Evolutionary conservation across 805 yeast genomes (phyloP).

Genomic region (Saturnispora halmiae): DNA sequence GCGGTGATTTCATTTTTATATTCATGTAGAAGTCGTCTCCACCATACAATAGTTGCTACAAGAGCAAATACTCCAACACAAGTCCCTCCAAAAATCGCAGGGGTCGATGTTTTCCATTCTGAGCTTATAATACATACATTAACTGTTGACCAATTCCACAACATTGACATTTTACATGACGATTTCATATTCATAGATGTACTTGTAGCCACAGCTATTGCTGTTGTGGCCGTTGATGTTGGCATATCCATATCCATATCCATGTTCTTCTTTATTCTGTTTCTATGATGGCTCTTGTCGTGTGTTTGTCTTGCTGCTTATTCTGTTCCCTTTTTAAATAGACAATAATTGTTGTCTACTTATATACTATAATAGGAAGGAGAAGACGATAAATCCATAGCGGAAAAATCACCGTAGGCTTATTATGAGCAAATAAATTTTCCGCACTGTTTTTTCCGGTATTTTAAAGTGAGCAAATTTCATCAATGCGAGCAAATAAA

Average conservation of each 20-base stretch:
- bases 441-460: background rate
- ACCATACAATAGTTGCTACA: constrained; percentile 14
- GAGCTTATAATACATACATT: constrained; percentile 17
- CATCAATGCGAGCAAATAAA: background rate
- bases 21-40: constrained; percentile 15
- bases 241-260: constrained; percentile 10
- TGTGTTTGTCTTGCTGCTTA: too few relatives aligned
- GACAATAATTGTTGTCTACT: background rate
- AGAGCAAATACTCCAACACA: constrained; percentile 17
- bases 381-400: background rate
- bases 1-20: constrained; percentile 10
- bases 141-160: constrained; percentile 18
- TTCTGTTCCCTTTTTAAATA: too few relatives aligned
- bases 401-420: background rate
- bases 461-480: constrained; percentile 8
- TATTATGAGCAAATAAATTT: background rate
- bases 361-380: background rate
- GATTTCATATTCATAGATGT: constrained; percentile 6
- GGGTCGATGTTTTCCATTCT: constrained; percentile 15
- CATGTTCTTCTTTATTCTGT: background rate
- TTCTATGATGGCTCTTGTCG: too few relatives aligned
- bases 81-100: constrained; percentile 16
- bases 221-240: background rate
- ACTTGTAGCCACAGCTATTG: too few relatives aligned
- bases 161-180: constrained; percentile 17